Evolutionary conservation across 2,329 filamentous ascomycete species (phyloP).

Genomic region (Claviceps paspali): DNA sequence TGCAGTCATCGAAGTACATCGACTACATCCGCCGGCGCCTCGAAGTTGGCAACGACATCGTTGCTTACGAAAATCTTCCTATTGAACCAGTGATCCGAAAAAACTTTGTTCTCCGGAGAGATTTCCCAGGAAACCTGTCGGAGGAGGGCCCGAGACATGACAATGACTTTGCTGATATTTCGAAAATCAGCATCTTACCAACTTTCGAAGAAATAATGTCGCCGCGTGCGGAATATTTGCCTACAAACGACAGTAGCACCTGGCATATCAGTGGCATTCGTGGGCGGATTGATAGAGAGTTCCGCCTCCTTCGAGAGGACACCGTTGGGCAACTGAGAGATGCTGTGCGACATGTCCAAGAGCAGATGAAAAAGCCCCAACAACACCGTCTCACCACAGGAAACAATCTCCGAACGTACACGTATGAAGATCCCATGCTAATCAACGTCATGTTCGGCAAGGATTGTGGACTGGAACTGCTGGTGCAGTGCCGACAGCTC

Average conservation of each 20-base stretch:
- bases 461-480: constrained; percentile 26
- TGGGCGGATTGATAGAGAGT: constrained; percentile 38
- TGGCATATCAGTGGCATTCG: constrained; percentile 24
- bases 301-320: constrained; percentile 40
- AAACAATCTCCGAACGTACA: constrained; percentile 15
- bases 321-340: constrained; percentile 37
- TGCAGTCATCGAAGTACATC: constrained; percentile 17
- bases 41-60: constrained; percentile 13
- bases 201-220: constrained; percentile 31
- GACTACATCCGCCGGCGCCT: constrained; percentile 18
- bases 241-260: constrained; percentile 19
- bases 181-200: constrained; percentile 32
- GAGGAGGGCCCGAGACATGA: constrained; percentile 25
- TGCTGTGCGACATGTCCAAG: constrained; percentile 25
- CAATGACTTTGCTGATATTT: constrained; percentile 32
- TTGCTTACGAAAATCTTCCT: constrained; percentile 7
- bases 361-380: constrained; percentile 13
- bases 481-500: constrained; percentile 31
- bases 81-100: constrained; percentile 8
- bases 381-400: constrained; percentile 5
- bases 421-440: constrained; percentile 15
- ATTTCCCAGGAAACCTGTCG: constrained; percentile 20
- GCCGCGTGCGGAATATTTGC: constrained; percentile 27
- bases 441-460: constrained; percentile 20
- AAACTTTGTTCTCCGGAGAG: constrained; percentile 15